Conservation (phyloP, 192 early-diverging fungal genomes). For the Podila verticillata region DNA sequence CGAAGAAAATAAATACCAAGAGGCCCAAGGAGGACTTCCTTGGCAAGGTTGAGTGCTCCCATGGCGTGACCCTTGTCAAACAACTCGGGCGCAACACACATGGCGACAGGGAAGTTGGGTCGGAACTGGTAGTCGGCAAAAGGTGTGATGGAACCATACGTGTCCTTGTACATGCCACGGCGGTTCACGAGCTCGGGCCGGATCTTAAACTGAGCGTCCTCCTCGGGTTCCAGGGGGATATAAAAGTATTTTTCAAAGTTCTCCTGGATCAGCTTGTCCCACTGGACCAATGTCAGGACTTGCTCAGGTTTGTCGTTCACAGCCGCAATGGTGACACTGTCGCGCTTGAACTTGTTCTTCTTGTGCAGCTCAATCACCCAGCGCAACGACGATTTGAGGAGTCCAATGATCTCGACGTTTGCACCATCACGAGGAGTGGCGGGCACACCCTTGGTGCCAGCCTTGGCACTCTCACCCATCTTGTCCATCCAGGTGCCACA, state of each 20-base stretch:
- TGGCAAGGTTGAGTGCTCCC: slow-evolving; percentile 71
- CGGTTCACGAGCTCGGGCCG: slow-evolving; percentile 76
- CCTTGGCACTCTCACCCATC: slow-evolving; percentile 94
- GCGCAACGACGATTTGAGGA: slow-evolving; percentile 84
- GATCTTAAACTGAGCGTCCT: slow-evolving; percentile 73
- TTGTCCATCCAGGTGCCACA: slow-evolving; percentile 99
- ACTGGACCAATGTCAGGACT: slow-evolving; percentile 70
- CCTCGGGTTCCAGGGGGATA: slow-evolving; percentile 78
- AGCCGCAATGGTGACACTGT: slow-evolving; percentile 40
- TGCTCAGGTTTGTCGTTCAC: slow-evolving; percentile 44
- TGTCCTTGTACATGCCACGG: slow-evolving; percentile 96
- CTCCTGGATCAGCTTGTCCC: slow-evolving; percentile 82
- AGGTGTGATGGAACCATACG: slow-evolving; percentile 70
- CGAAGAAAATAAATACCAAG: slow-evolving; percentile 43
- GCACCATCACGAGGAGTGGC: slow-evolving; percentile 95
- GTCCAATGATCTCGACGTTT: slow-evolving; percentile 89
- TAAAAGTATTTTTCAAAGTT: slow-evolving; percentile 92
- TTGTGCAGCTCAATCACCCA: slow-evolving; percentile 77
- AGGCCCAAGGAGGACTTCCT: slow-evolving; percentile 79
- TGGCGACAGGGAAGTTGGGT: slow-evolving; percentile 91
- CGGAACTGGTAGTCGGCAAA: slow-evolving; percentile 94
- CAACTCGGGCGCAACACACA: slow-evolving; percentile 95
- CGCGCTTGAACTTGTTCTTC: slow-evolving; percentile 23
- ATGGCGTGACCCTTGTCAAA: slow-evolving; percentile 85
- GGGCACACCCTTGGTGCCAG: slow-evolving; percentile 90